A percentile compares a stretch with the other conserved stretches of the same genome.
Conservation (phyloP, 1,284 basidiomycete genomes). For the Pyrrhoderma noxium region DNA sequence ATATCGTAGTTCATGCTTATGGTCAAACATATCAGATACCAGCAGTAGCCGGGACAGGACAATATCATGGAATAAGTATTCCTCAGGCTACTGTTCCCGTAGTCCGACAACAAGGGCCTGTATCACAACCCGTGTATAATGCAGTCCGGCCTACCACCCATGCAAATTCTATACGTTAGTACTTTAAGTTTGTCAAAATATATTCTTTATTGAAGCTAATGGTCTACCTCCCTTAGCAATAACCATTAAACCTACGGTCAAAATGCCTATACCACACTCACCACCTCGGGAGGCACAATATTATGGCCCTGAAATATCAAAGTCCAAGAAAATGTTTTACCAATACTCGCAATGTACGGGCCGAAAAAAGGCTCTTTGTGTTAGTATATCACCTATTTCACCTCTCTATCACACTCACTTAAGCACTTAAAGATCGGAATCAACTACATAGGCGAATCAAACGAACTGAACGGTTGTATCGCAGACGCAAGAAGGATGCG, state of each 20-base stretch:
- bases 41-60: neutral
- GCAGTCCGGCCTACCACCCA: neutral
- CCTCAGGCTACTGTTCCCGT: neutral
- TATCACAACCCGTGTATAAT: neutral
- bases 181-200: neutral
- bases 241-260: neutral
- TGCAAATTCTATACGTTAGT: neutral
- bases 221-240: neutral
- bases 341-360: slow-evolving; percentile 18
- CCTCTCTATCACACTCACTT: neutral
- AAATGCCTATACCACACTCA: slow-evolving; percentile 10
- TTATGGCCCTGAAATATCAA: slow-evolving; percentile 9
- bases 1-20: slow-evolving; percentile 7
- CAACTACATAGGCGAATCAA: slow-evolving; percentile 63
- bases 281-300: slow-evolving; percentile 10
- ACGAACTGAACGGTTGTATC: slow-evolving; percentile 69
- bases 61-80: neutral
- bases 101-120: neutral
- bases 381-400: neutral
- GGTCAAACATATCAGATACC: slow-evolving; percentile 9
- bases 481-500: slow-evolving; percentile 75
- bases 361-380: slow-evolving; percentile 18
- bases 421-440: slow-evolving; percentile 55
- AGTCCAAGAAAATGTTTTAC: slow-evolving; percentile 10
- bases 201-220: neutral